These are phyloP conservation scores for Blastobotrys proliferans DNA, from an alignment of 1,139 yeast species.

Conservation along the genomic window DNA sequence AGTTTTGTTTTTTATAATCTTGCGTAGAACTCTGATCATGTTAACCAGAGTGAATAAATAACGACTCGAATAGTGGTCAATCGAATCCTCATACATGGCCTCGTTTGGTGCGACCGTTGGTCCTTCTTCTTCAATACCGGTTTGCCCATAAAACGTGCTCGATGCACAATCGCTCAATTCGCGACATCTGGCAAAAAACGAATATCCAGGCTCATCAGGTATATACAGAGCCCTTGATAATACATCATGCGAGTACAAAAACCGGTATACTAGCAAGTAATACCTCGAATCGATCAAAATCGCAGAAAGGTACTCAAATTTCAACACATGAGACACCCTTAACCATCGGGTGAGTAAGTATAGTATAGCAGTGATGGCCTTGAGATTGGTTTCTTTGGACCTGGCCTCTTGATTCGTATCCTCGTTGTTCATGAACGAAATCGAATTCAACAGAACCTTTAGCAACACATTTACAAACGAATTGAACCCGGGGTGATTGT, in stretches of 20 bases:
- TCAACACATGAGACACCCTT: conserved; percentile 68
- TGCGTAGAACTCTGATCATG: conserved; percentile 34
- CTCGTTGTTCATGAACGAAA: conserved; percentile 21
- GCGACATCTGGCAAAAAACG: conserved; percentile 46
- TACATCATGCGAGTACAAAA: conserved; percentile 37
- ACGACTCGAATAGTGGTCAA: conserved; percentile 29
- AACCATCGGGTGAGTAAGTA: conserved; percentile 67
- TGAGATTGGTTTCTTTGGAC: conserved; percentile 61
- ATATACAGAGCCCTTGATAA: conserved; percentile 29
- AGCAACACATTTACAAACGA: conserved; percentile 61
- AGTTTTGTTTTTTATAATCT: conserved; percentile 36
- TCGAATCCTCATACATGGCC: conserved; percentile 12
- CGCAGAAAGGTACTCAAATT: conserved; percentile 69
- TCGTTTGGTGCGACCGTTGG: conserved; percentile 4
- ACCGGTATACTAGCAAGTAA: conserved; percentile 44
- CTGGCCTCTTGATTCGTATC: conserved; percentile 38
- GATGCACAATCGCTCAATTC: conserved; percentile 23
- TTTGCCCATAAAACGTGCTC: conserved; percentile 12
- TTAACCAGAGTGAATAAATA: conserved; percentile 35
- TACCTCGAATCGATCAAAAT: conserved; percentile 71
- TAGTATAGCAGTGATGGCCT: conserved; percentile 56
- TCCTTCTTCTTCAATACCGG: neutral
- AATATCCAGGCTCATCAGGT: conserved; percentile 39
- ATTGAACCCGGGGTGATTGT: conserved; percentile 51
- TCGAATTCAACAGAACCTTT: conserved; percentile 53